These are phyloP conservation scores for Sporothrix globosa DNA, from an alignment of 2,329 filamentous ascomycete genomes.

Conservation along the genomic window DNA sequence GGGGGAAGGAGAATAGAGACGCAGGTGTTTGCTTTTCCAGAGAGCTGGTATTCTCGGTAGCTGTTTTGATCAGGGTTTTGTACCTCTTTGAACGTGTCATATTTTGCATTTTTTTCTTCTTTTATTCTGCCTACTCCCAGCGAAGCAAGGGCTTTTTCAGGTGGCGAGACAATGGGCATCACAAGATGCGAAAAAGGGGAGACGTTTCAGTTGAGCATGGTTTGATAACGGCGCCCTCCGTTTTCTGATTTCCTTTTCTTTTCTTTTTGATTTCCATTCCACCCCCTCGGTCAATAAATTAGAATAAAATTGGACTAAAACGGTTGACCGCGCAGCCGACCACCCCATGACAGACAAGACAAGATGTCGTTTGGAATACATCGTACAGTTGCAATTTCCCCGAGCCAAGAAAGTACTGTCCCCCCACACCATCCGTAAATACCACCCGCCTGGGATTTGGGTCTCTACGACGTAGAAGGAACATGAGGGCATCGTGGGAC, in stretches of 20 bases:
- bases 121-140: neutral
- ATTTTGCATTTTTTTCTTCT: neutral
- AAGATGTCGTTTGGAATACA: neutral
- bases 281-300: neutral
- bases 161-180: slow-evolving; percentile 1
- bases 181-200: slow-evolving; percentile 10
- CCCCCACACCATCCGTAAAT: neutral
- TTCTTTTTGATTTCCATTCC: neutral
- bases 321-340: neutral
- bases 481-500: neutral
- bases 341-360: neutral
- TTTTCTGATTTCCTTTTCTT: neutral
- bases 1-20: neutral
- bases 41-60: neutral
- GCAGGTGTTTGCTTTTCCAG: neutral
- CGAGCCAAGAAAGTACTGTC: neutral
- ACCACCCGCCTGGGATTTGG: neutral
- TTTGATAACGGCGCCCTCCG: neutral
- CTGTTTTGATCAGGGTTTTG: neutral
- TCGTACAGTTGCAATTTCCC: neutral
- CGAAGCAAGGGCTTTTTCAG: neutral
- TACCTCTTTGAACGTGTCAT: slow-evolving; percentile 1
- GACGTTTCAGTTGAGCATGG: neutral
- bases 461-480: neutral
- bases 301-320: neutral